Percentiles rank a stretch among this genome's conserved stretches.
Conservation (phyloP, 1,284 basidiomycete genomes). For the Ceratobasidium sp. region DNA sequence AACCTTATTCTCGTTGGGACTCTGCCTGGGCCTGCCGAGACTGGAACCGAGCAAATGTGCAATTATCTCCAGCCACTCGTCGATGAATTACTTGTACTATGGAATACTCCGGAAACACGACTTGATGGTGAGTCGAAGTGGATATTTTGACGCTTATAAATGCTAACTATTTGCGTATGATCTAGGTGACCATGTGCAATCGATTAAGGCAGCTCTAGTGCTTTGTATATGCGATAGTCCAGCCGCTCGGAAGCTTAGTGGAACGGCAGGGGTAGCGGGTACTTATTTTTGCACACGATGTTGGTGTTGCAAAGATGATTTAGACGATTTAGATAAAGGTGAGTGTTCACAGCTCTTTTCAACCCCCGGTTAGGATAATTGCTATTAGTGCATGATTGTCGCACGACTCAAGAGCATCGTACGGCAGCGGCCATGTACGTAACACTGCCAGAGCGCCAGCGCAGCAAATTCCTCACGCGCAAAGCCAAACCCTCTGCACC, state of each 20-base stretch:
- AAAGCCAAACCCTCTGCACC: background rate
- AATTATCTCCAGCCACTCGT: slow-evolving; percentile 32
- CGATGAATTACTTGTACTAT: slow-evolving; percentile 15
- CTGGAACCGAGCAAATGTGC: slow-evolving; percentile 16
- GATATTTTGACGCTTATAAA: too few species aligned
- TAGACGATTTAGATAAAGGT: slow-evolving; percentile 10
- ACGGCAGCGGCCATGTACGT: slow-evolving; percentile 13
- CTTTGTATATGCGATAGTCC: slow-evolving; percentile 31
- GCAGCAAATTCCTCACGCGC: slow-evolving; percentile 21
- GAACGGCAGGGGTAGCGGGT: slow-evolving; percentile 13
- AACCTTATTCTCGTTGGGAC: slow-evolving; percentile 33
- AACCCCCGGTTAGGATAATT: background rate
- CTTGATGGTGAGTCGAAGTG: too few species aligned
- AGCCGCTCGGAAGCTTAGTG: slow-evolving; percentile 32
- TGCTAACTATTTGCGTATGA: too few species aligned
- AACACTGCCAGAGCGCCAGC: slow-evolving; percentile 16
- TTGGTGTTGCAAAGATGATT: slow-evolving; percentile 32
- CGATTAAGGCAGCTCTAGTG: slow-evolving; percentile 22
- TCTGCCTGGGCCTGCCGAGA: slow-evolving; percentile 28
- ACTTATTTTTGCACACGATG: slow-evolving; percentile 30
- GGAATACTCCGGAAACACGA: slow-evolving; percentile 7
- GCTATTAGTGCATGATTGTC: background rate
- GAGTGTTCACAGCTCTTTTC: background rate
- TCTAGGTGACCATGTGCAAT: slow-evolving; percentile 3
- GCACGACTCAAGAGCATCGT: slow-evolving; percentile 18